phyloP scores from a whole-genome alignment of 2,329 filamentous ascomycete genomes.

The Talaromyces sp. region DNA sequence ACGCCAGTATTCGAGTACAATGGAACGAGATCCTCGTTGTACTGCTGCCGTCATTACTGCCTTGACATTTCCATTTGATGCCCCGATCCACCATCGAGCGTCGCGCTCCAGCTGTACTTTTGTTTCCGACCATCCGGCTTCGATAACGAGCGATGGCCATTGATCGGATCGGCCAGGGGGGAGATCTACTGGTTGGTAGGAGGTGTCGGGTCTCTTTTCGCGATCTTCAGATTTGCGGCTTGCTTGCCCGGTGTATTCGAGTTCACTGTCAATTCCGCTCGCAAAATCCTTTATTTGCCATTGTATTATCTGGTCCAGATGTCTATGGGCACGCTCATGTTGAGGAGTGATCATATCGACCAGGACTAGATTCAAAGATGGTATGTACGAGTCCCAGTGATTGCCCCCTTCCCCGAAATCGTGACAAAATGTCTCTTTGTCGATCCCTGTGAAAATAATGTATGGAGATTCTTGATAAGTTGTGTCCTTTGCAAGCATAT shows the following conservation, averaged over 20 bases:
- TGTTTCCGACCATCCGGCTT: slow-evolving; percentile 11
- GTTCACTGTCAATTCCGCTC: slow-evolving; percentile 1
- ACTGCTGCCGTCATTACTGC: slow-evolving; percentile 5
- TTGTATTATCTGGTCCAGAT: slow-evolving; percentile 7
- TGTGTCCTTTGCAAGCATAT: background rate
- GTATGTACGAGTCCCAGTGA: slow-evolving; percentile 7
- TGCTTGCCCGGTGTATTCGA: slow-evolving; percentile 2
- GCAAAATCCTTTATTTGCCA: background rate
- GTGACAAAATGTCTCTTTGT: slow-evolving; percentile 8
- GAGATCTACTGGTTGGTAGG: slow-evolving; percentile 2
- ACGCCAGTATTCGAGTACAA: slow-evolving; percentile 2
- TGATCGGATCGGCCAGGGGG: slow-evolving; percentile 8
- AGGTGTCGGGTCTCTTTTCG: slow-evolving; percentile 10
- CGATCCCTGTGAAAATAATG: slow-evolving; percentile 5
- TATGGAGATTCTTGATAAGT: slow-evolving; percentile 7
- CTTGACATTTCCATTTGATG: slow-evolving; percentile 12
- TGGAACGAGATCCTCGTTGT: background rate
- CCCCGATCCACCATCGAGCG: slow-evolving; percentile 15
- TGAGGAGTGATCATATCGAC: slow-evolving; percentile 10
- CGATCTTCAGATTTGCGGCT: slow-evolving; percentile 2
- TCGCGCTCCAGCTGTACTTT: slow-evolving; percentile 8
- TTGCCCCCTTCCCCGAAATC: slow-evolving; percentile 3
- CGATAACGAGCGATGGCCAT: slow-evolving; percentile 15
- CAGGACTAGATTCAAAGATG: background rate
- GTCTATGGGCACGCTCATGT: slow-evolving; percentile 7